Evolutionary conservation across 1,284 basidiomycete species (phyloP), one percentile per base, ranked within the genome.

Genomic region (Thecaphora thlaspeos): DNA sequence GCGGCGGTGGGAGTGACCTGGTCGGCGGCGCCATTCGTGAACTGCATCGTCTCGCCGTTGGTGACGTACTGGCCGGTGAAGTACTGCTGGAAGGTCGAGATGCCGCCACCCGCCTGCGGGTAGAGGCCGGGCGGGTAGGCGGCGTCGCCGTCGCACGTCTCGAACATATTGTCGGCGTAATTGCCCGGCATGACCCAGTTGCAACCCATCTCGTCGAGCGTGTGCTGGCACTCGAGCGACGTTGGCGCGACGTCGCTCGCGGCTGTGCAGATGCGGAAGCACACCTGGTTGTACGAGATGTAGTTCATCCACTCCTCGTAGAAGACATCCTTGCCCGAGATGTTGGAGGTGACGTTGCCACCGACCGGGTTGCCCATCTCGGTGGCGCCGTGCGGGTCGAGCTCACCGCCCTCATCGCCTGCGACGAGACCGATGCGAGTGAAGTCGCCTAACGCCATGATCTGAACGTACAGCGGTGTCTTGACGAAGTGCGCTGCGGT

Each of bases 241-340:
- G 75, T 68, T n/a, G 63, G 65, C 1, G 66, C 71, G 42, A 51
- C 26, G n/a, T 69, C 69, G 42, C 54, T 57, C 22, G 64, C 73
- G 36, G 74, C 75, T 28, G 64, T 77, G 68, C 75, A 77, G 32
- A 76, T 62, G 51, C 75, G 73, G 70, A 77, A 69, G 68, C 75
- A 77, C 40, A 76, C 47, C 51, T 76, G 64, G 55, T 72, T 58
- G 60, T 46, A 28, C 17, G 74, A 64, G 22, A 73, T 52, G 46
- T 70, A 77, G 72, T 77, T 77, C 74, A 78, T 82, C 82, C 82
- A 82, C 73, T 82, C 81, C 68, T 82, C 72, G 78, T 82, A 82
- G 54, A 72, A 73, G 37, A 82, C 81, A 50, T 82, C 82, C 23
- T 70, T 46, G 24, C 81, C 81, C 10, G 80, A 79, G 22, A 80